phyloP scores from a whole-genome alignment of 2,329 filamentous ascomycete genomes.

The Trichoderma harzianum region DNA sequence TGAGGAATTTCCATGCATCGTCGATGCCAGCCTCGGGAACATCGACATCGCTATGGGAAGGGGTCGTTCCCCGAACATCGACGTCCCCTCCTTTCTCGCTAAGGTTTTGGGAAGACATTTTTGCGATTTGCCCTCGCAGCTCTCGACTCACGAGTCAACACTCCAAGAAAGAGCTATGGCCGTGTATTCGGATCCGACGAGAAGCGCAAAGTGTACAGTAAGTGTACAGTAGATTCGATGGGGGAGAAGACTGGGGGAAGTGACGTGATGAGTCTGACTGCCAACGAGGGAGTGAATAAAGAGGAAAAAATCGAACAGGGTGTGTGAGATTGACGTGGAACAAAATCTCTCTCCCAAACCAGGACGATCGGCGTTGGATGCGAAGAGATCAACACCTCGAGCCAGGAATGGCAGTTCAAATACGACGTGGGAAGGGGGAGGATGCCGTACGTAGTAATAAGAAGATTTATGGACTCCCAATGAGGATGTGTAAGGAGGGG shows the following conservation, averaged over 20 bases:
- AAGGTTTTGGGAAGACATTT: constrained; percentile 26
- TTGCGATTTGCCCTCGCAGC: not conserved
- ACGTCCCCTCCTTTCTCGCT: constrained; percentile 26
- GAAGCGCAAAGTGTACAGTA: not conserved
- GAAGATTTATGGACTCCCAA: constrained; percentile 1
- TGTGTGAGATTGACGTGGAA: constrained; percentile 1
- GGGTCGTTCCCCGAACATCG: constrained; percentile 21
- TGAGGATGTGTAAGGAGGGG: not conserved
- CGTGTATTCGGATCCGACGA: not conserved
- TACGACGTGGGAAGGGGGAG: constrained; percentile 6
- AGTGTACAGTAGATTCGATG: not conserved
- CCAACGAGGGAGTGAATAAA: constrained; percentile 5
- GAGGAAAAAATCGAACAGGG: not conserved
- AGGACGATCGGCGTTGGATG: constrained; percentile 10
- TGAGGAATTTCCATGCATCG: constrained; percentile 45
- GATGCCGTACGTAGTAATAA: constrained; percentile 11
- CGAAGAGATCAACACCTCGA: constrained; percentile 5
- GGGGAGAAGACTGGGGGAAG: not conserved
- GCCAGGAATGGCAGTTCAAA: constrained; percentile 4
- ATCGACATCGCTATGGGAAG: constrained; percentile 25
- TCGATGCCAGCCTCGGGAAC: constrained; percentile 33
- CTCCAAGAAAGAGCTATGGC: not conserved
- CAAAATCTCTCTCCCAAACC: not conserved
- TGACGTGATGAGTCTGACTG: constrained; percentile 5
- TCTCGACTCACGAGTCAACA: not conserved